Evolutionary conservation across 116 monocot species (phyloP).

Genomic region (Cymodocea nodosa): DNA sequence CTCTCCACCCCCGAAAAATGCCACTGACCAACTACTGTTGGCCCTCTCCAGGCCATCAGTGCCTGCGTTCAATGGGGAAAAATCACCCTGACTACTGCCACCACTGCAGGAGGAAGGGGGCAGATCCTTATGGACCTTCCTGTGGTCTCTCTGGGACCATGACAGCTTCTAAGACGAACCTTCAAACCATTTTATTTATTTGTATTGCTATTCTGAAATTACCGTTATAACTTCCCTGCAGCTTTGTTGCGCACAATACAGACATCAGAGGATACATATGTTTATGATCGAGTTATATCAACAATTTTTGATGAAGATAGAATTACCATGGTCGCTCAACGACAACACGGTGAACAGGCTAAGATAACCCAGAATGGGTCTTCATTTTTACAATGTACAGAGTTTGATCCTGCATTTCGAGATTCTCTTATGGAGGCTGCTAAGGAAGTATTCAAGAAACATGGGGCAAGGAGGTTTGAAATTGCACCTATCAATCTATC

Average conservation of each 20-base stretch:
- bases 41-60: no score
- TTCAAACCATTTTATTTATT: no score
- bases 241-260: slow-evolving; percentile 83
- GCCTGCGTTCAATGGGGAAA: no score
- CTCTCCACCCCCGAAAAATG: no score
- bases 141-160: no score
- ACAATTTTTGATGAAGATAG: slow-evolving; percentile 84
- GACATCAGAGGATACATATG: slow-evolving; percentile 82
- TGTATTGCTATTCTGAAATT: not conserved
- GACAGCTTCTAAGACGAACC: no score
- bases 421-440: slow-evolving; percentile 52
- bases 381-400: slow-evolving; percentile 30
- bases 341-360: slow-evolving; percentile 21
- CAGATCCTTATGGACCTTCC: no score
- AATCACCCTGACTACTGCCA: no score
- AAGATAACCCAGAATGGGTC: slow-evolving; percentile 29
- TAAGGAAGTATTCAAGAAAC: slow-evolving; percentile 62
- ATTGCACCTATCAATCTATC: slow-evolving; percentile 54
- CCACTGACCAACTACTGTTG: no score
- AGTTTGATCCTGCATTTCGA: slow-evolving; percentile 41
- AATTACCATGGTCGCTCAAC: slow-evolving; percentile 34
- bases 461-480: slow-evolving; percentile 79
- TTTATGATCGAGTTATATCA: slow-evolving; percentile 74
- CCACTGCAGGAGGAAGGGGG: no score
- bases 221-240: slow-evolving; percentile 17